These are phyloP conservation scores for Sistotremastrum suecicum DNA, from an alignment of 768 basidiomycete species.

Conservation along the genomic window DNA sequence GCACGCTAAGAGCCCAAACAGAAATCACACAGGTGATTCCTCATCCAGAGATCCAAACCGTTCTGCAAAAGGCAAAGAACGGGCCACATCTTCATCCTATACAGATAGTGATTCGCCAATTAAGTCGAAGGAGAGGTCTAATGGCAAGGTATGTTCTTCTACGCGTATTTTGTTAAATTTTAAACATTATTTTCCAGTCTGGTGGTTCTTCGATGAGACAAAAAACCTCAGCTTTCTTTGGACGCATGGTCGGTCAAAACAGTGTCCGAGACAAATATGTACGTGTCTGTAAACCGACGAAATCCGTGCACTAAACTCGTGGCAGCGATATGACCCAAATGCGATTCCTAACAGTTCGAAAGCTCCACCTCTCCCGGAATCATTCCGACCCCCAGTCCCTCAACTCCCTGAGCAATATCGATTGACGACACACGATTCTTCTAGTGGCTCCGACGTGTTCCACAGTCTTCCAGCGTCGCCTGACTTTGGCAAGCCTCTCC, in stretches of 20 bases:
- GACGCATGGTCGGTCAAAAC: constrained; percentile 61
- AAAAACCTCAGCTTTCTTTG: constrained; percentile 71
- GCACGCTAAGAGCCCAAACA: no score
- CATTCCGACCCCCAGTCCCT: constrained; percentile 37
- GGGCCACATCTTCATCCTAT: not conserved
- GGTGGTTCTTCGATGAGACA: constrained; percentile 53
- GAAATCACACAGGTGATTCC: no score
- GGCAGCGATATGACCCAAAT: constrained; percentile 2
- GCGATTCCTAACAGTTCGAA: not conserved
- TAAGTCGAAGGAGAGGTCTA: not conserved
- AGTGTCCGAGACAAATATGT: constrained; percentile 59
- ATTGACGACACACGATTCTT: constrained; percentile 21
- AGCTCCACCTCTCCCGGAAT: constrained; percentile 5
- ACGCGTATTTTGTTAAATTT: not conserved
- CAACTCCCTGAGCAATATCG: constrained; percentile 33
- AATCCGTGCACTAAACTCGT: constrained; percentile 1
- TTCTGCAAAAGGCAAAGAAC: not conserved
- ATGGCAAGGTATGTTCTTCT: constrained; percentile 29
- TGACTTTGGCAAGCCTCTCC: constrained; percentile 46
- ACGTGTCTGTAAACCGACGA: constrained; percentile 12
- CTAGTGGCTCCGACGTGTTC: constrained; percentile 33
- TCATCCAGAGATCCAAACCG: no score
- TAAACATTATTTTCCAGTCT: constrained; percentile 18
- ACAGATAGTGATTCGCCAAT: no score
- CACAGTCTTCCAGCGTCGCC: constrained; percentile 18